Base-by-base conservation (phyloP, 2,329 filamentous ascomycete genomes). In the Furcasterigmium sp. region DNA sequence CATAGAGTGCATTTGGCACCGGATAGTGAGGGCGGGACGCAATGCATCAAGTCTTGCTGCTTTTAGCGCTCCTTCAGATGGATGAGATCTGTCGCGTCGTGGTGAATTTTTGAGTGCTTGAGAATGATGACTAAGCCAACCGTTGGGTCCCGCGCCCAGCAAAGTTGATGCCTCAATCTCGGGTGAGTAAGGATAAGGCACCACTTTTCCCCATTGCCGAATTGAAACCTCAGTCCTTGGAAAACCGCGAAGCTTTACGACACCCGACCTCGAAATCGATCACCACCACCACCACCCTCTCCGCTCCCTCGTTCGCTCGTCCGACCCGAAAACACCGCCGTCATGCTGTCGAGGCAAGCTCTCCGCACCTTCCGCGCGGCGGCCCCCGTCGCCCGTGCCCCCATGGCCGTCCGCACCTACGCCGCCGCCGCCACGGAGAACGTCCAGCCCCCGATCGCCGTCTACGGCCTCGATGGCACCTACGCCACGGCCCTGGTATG, bases 401-500 rank as follows among this genome's bases (percentile, higher is more conserved):
- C 84, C 64, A 75, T 79, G 57, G 68, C 78, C 50, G 43, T 56
- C 47, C 85, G 91, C 68, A 81, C 80, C 68, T 96, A 89, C 71
- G 89, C 89, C 61, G 87, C 88, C 53, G 69, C 75, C 52, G 70
- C 79, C 60, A 66, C 80, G 56, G 72, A 81, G 65, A 81, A 84
- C 49, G 71, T 82, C 67, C 91, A 87, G 78, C 83, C 91, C 59
- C 93, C 93, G 56, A 77, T 96, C 64, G 80, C 91, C 59, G 81
- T 98, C 63, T 98, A 89, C 72, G 93, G 93, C 59, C 75, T 98
- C 64, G 93, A 97, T 72, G 93, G 93, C 70, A 97, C 91, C 66
- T 98, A 98, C 75, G 93, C 93, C 67, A 90, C 85, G 74, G 93
- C 93, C 75, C 80, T 98, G 84, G 93, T 98, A 91, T 68, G 88